Percentiles rank a stretch among this genome's conserved stretches.
phyloP scores from a whole-genome alignment of 2,329 filamentous ascomycete species.

The Aureobasidium sp. region DNA sequence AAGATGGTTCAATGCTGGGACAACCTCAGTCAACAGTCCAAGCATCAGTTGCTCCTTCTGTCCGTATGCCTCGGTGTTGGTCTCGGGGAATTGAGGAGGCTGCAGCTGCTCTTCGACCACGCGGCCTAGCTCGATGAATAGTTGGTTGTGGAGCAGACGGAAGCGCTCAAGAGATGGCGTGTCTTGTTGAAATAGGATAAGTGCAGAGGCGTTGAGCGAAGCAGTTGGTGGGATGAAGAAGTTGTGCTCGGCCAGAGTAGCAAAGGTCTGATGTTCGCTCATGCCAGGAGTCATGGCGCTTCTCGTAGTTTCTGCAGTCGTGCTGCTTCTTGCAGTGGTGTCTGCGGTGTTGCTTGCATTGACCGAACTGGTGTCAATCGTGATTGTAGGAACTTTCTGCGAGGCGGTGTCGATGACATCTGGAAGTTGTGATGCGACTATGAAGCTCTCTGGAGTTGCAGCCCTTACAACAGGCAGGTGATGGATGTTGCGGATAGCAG shows the following conservation, averaged over 20 bases:
- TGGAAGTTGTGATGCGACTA: neutral
- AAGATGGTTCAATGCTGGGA: conserved; percentile 2
- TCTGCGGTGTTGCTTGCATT: neutral
- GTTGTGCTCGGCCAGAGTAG: neutral
- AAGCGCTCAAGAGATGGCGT: conserved; percentile 1
- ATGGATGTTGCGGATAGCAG: neutral
- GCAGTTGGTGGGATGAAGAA: neutral
- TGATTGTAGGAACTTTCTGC: neutral
- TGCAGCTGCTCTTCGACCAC: conserved; percentile 1
- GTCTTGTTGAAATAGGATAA: neutral
- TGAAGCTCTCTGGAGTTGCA: neutral
- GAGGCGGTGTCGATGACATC: neutral
- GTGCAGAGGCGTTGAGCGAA: neutral
- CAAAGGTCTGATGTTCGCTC: neutral
- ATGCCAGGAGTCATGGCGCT: neutral
- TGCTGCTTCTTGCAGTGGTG: neutral
- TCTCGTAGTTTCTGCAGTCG: neutral
- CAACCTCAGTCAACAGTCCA: conserved; percentile 9
- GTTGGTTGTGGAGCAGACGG: neutral
- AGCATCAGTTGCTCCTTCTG: conserved; percentile 6
- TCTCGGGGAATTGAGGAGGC: neutral
- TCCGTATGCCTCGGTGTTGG: neutral
- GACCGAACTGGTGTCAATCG: neutral
- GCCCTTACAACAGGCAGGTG: neutral
- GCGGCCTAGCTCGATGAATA: conserved; percentile 6